phyloP scores from a whole-genome alignment of 2,329 filamentous ascomycete genomes.

The Trichophyton mentagrophytes region DNA sequence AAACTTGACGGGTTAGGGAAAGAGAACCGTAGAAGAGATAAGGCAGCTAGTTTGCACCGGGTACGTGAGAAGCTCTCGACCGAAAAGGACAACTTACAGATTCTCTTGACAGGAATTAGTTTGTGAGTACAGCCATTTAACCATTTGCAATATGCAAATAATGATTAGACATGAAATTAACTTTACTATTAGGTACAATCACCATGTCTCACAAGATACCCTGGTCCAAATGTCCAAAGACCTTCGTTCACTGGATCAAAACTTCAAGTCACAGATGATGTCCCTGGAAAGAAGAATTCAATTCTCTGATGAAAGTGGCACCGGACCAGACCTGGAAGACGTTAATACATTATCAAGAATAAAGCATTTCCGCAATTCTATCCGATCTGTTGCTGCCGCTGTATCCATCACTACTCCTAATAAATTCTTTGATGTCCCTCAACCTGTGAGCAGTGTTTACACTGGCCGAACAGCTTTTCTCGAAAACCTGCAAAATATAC shows the following conservation, averaged over 20 bases:
- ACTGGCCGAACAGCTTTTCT: conserved; percentile 9
- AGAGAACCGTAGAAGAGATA: conserved; percentile 9
- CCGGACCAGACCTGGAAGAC: neutral
- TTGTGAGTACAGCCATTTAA: conserved; percentile 2
- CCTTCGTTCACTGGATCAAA: neutral
- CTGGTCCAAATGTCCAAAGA: neutral
- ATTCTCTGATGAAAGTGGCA: neutral
- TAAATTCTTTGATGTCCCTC: conserved; percentile 16
- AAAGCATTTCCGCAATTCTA: neutral
- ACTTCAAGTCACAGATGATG: neutral
- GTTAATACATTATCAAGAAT: neutral
- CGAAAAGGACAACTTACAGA: conserved; percentile 9
- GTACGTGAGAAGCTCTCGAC: conserved; percentile 9
- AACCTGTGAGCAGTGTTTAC: conserved; percentile 14
- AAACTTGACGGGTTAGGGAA: conserved; percentile 16
- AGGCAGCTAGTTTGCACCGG: neutral
- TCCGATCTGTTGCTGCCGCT: neutral
- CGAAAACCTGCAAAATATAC: neutral
- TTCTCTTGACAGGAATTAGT: conserved; percentile 10
- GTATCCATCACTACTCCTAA: conserved; percentile 7
- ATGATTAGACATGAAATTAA: neutral
- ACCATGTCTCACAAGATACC: neutral
- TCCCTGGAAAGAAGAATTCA: neutral
- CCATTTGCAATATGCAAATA: no score
- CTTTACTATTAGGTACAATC: neutral